phyloP scores from a whole-genome alignment of 495 filamentous ascomycete genomes.

The Cercophora scortea region DNA sequence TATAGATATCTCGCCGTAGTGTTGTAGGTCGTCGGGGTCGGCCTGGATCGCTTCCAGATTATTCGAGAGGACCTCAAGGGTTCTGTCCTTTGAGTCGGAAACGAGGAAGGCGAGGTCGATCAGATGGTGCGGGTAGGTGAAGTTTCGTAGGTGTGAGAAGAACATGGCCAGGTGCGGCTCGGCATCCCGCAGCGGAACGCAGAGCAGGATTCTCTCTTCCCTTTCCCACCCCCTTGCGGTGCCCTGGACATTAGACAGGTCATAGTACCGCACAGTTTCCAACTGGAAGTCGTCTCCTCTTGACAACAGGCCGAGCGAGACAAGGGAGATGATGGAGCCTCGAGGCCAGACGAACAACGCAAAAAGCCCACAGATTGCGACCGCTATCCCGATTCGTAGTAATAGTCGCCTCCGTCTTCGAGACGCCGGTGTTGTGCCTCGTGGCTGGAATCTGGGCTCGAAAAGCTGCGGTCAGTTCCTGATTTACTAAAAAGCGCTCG shows the following conservation, averaged over 20 bases:
- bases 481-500: too few species aligned
- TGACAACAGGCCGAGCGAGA: constrained; percentile 68
- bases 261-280: constrained; percentile 94
- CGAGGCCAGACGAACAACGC: constrained; percentile 59
- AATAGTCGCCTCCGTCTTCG: constrained; percentile 70
- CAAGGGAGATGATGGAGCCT: constrained; percentile 55
- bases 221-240: constrained; percentile 87
- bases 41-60: constrained; percentile 76
- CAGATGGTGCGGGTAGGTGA: constrained; percentile 94
- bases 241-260: constrained; percentile 83
- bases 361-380: constrained; percentile 47
- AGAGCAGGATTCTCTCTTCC: constrained; percentile 91
- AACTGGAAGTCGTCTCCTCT: constrained; percentile 65
- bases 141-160: constrained; percentile 89
- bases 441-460: constrained; percentile 72
- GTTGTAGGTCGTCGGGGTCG: constrained; percentile 62
- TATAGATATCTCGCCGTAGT: constrained; percentile 95
- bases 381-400: constrained; percentile 50
- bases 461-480: background rate
- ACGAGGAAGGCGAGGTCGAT: constrained; percentile 97
- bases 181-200: constrained; percentile 90
- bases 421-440: constrained; percentile 60
- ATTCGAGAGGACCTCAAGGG: constrained; percentile 63
- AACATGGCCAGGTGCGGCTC: constrained; percentile 95
- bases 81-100: constrained; percentile 93